phyloP scores from a whole-genome alignment of 2,329 filamentous ascomycete species.

The Lachnellula hyalina region DNA sequence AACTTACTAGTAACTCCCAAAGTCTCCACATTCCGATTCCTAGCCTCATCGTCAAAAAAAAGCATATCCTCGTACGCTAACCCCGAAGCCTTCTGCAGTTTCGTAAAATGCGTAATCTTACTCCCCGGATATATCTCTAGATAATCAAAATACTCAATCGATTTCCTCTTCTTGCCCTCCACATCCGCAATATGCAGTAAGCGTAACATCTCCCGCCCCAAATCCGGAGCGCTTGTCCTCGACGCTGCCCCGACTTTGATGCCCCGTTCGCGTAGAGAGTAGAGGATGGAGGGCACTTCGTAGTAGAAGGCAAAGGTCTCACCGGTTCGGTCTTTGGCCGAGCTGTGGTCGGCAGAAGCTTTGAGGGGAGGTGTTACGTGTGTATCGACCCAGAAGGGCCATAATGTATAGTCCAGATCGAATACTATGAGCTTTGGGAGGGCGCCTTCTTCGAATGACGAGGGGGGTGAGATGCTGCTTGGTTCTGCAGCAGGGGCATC shows the following conservation, averaged over 20 bases:
- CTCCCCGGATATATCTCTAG: conserved; percentile 67
- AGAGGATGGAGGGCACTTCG: conserved; percentile 63
- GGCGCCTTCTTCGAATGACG: conserved; percentile 30
- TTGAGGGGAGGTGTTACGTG: conserved; percentile 73
- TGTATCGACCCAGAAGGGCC: conserved; percentile 97
- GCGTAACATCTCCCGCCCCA: conserved; percentile 76
- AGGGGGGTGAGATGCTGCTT: conserved; percentile 17
- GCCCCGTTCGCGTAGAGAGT: conserved; percentile 41
- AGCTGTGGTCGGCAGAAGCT: conserved; percentile 38
- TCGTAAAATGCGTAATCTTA: conserved; percentile 82
- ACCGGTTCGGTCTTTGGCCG: conserved; percentile 50
- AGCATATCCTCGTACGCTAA: conserved; percentile 78
- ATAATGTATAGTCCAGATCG: conserved; percentile 97
- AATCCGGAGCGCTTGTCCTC: conserved; percentile 71
- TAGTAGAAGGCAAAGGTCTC: conserved; percentile 67
- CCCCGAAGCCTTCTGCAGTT: conserved; percentile 64
- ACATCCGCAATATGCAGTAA: conserved; percentile 54
- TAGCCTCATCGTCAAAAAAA: conserved; percentile 89
- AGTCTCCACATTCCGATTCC: conserved; percentile 75
- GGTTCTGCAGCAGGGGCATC: conserved; percentile 5
- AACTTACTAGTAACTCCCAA: conserved; percentile 50
- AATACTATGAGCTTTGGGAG: conserved; percentile 68
- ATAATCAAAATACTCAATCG: conserved; percentile 56
- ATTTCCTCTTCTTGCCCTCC: conserved; percentile 33
- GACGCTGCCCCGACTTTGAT: conserved; percentile 68